Conservation (phyloP, 2,329 filamentous ascomycete genomes). For the Penicillium thymicola region DNA sequence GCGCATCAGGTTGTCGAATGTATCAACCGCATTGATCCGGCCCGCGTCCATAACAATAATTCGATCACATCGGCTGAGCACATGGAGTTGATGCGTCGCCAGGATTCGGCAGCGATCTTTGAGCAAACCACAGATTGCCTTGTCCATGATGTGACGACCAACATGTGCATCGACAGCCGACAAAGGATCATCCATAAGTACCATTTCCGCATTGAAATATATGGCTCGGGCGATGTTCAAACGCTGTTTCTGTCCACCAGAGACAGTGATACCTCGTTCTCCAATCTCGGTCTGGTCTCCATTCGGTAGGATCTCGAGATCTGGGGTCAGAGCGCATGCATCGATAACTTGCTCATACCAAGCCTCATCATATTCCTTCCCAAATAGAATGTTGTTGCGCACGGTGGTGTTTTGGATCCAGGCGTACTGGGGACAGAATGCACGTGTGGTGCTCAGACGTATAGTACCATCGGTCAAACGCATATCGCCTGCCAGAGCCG, state of each 20-base stretch:
- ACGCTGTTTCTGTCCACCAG: constrained; percentile 91
- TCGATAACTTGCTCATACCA: constrained; percentile 86
- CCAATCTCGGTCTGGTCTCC: constrained; percentile 91
- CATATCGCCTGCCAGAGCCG: constrained; percentile 92
- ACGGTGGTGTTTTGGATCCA: constrained; percentile 96
- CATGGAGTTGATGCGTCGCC: constrained; percentile 92
- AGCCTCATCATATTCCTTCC: constrained; percentile 66
- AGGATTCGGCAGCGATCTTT: constrained; percentile 86
- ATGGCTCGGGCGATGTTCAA: constrained; percentile 85
- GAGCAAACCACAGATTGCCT: constrained; percentile 84
- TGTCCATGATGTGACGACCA: constrained; percentile 76
- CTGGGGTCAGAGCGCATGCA: constrained; percentile 78
- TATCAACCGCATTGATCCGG: constrained; percentile 78
- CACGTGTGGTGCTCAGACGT: constrained; percentile 76
- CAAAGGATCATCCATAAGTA: constrained; percentile 63
- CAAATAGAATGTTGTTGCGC: constrained; percentile 86
- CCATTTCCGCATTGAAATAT: constrained; percentile 61
- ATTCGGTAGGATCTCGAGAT: constrained; percentile 89
- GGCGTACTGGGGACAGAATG: constrained; percentile 93
- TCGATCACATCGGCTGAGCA: constrained; percentile 82
- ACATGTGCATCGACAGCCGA: constrained; percentile 58
- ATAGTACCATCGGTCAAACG: constrained; percentile 64
- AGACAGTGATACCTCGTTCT: constrained; percentile 91
- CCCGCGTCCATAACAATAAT: constrained; percentile 93
- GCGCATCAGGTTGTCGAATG: constrained; percentile 82